Evolutionary conservation across 441 rosid species (phyloP), one percentile per base, ranked within the genome.

Genomic region (Brassica hybrid): DNA sequence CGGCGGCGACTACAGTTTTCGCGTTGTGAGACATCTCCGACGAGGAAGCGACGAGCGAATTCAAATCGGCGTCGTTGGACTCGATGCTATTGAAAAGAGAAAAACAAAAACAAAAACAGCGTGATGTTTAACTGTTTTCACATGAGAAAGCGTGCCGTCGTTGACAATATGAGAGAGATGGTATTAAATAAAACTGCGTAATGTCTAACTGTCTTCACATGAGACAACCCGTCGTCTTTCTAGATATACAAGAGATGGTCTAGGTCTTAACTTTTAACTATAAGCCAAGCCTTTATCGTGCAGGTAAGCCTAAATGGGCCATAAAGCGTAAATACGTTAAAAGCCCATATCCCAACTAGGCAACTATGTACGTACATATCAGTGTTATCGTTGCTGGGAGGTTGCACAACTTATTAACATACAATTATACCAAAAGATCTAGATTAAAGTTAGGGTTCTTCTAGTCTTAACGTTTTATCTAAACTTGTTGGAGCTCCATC

Each of bases 401-500:
- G 13, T 21, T 34, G 38, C 34, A 21, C 7, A 8, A 64, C 27
- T 45, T 72, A 38, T 16, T 3, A 19, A 57, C 62, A 57, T 12
- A n/a, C n/a, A n/a, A n/a, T n/a, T n/a, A n/a, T n/a, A 52, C 58
- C 58, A 16, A 52, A 52, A 52, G 21, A 45, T 48, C 7, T 45
- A 10, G 6, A 38, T 23, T 2, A 64, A 38, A 25, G 30, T 43
- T 27, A 17, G 23, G 48, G 6, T 48, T 19, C 9, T 72, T 32
- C 30, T 14, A 48, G 7, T 36, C 12, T 25, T 8, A 50, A 50
- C 19, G 58, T 52, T 2, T 16, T 16, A 16, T n/a, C 62, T 66
- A 72, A 66, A 45, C 76, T 61, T 67, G 70, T 67, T 73, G 73
- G 13, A 78, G 48, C 68, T 84, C 88, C 75, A 81, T 91, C 85